Percentiles rank a stretch among this genome's conserved stretches.
Conservation (phyloP, 257 asterid genomes). For the Scutellaria barbata region DNA sequence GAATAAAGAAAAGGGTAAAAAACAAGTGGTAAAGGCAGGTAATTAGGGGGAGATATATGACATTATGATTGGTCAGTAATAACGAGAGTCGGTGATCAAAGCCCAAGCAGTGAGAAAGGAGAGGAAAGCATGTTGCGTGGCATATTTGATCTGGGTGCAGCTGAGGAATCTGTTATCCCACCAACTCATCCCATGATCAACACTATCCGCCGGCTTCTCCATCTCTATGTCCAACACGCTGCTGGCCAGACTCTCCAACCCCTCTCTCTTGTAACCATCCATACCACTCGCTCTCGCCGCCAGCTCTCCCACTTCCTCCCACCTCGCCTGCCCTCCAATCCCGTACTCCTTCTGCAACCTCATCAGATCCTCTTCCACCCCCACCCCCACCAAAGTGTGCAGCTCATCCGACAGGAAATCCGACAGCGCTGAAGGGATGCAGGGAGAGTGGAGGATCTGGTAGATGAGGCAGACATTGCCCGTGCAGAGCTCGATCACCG, state of each 20-base stretch:
- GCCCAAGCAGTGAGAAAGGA: slow-evolving; percentile 32
- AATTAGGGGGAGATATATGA: too few relatives aligned
- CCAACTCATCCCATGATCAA: slow-evolving; percentile 26
- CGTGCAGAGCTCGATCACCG: slow-evolving; percentile 43
- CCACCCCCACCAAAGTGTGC: slow-evolving; percentile 38
- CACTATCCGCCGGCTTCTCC: slow-evolving; percentile 28
- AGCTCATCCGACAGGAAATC: slow-evolving; percentile 32
- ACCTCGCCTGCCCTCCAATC: not conserved
- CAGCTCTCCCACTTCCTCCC: slow-evolving; percentile 32
- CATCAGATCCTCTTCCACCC: slow-evolving; percentile 25
- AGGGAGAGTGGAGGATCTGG: slow-evolving; percentile 34
- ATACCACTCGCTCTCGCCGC: not conserved
- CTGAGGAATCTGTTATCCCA: slow-evolving; percentile 39
- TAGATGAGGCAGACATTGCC: slow-evolving; percentile 40
- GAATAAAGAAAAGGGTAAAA: too few relatives aligned
- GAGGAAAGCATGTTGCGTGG: slow-evolving; percentile 39
- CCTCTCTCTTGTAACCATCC: not conserved
- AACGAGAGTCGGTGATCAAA: not conserved
- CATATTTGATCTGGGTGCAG: slow-evolving; percentile 40
- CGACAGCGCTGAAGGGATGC: slow-evolving; percentile 27
- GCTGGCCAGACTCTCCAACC: slow-evolving; percentile 31
- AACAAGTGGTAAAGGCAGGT: too few relatives aligned
- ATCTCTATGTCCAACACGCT: slow-evolving; percentile 33
- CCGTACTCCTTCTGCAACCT: slow-evolving; percentile 27
- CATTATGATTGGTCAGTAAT: not conserved